phyloP scores from a whole-genome alignment of 805 yeast species.

The Saturnispora quitensis region DNA sequence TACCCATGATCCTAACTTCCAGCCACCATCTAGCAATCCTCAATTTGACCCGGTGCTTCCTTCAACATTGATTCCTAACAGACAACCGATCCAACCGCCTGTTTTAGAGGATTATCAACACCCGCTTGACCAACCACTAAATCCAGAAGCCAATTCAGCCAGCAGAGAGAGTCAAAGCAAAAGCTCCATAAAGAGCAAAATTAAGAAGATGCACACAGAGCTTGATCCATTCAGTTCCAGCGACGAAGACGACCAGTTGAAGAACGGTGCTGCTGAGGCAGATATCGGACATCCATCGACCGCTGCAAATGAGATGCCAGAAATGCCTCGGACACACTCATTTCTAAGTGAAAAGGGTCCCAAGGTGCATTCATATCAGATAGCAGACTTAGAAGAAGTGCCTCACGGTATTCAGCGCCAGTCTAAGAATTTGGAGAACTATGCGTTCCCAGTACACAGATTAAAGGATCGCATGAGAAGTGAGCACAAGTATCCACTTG shows the following conservation, averaged over 20 bases:
- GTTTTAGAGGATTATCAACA: slow-evolving; percentile 68
- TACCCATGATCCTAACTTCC: slow-evolving; percentile 80
- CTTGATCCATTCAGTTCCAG: slow-evolving; percentile 48
- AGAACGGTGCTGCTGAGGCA: neutral
- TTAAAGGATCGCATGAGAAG: slow-evolving; percentile 61
- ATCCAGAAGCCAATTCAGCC: slow-evolving; percentile 17
- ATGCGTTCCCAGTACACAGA: slow-evolving; percentile 82
- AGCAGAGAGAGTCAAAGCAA: slow-evolving; percentile 11
- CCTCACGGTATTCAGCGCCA: slow-evolving; percentile 92
- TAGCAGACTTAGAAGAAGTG: slow-evolving; percentile 93
- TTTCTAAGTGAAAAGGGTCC: slow-evolving; percentile 28
- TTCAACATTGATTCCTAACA: slow-evolving; percentile 58
- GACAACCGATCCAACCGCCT: slow-evolving; percentile 68
- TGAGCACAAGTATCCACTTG: slow-evolving; percentile 76
- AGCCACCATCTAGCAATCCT: slow-evolving; percentile 69
- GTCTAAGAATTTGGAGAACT: slow-evolving; percentile 58
- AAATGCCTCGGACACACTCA: slow-evolving; percentile 20
- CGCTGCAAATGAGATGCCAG: slow-evolving; percentile 16
- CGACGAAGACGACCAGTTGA: slow-evolving; percentile 27
- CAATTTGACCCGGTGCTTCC: slow-evolving; percentile 59
- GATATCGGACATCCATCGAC: neutral
- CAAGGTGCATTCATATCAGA: slow-evolving; percentile 46
- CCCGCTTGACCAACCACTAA: slow-evolving; percentile 66
- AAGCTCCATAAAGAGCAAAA: slow-evolving; percentile 19
- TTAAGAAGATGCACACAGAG: slow-evolving; percentile 43